A percentile compares a stretch with the other conserved stretches of the same genome.
phyloP scores from a whole-genome alignment of 1,284 basidiomycete species.

The Phlebopus sp. region DNA sequence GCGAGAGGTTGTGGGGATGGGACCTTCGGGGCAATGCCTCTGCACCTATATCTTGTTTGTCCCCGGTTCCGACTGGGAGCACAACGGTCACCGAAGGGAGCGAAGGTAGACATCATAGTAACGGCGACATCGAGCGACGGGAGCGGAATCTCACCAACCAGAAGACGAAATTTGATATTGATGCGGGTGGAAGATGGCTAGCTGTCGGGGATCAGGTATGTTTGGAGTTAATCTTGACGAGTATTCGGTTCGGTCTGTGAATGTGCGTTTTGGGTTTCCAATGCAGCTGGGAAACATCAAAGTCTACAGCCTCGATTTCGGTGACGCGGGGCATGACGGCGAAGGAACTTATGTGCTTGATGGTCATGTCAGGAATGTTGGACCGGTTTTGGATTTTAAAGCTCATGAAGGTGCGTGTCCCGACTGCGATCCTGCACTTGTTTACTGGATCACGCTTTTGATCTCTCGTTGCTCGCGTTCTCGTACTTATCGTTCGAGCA shows the following conservation, averaged over 20 bases:
- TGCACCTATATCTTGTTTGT: conserved; percentile 43
- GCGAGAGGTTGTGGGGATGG: conserved; percentile 67
- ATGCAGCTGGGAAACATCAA: conserved; percentile 41
- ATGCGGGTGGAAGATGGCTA: conserved; percentile 67
- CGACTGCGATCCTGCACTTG: not conserved
- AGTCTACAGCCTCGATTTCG: conserved; percentile 41
- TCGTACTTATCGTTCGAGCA: conserved; percentile 19
- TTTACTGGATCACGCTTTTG: not conserved
- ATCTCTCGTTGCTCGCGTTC: not conserved
- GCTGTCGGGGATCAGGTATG: conserved; percentile 70
- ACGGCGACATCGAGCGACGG: not conserved
- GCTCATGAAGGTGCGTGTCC: conserved; percentile 21
- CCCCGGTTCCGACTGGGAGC: conserved; percentile 8
- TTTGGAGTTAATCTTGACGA: conserved; percentile 4
- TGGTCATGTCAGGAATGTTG: conserved; percentile 9
- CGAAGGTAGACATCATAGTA: not conserved
- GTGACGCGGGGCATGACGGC: not conserved
- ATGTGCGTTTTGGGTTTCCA: not conserved
- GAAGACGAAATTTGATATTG: conserved; percentile 74
- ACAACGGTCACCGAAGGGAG: too few species aligned
- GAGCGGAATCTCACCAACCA: conserved; percentile 60
- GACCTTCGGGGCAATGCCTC: conserved; percentile 66
- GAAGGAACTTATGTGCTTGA: not conserved
- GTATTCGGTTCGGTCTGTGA: not conserved
- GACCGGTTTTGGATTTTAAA: conserved; percentile 12